These are phyloP conservation scores for Pelargonium cotyledonis DNA, from an alignment of 441 rosid genomes.

Conservation along the genomic window DNA sequence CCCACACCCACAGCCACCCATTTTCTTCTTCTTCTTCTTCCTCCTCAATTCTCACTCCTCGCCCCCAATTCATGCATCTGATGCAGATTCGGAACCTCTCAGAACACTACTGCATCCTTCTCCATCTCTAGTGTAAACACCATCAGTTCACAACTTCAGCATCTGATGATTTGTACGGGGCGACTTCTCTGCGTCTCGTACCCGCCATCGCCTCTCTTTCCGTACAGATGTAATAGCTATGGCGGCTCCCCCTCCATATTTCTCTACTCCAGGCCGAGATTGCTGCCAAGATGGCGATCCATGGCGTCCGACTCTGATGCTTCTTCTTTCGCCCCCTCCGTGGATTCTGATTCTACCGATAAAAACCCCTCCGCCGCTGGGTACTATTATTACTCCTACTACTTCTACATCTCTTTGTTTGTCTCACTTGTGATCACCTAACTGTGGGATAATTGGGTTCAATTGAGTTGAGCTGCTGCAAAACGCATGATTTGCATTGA, in stretches of 20 bases:
- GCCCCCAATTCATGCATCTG: no score
- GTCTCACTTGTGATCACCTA: neutral
- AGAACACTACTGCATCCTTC: no score
- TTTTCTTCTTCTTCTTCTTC: no score
- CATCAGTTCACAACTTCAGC: no score
- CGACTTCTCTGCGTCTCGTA: constrained; percentile 50
- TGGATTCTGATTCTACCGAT: constrained; percentile 55
- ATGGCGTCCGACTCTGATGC: constrained; percentile 52
- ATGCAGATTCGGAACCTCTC: no score
- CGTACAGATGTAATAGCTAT: constrained; percentile 4
- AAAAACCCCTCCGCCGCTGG: constrained; percentile 27
- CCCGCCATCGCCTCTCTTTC: constrained; percentile 29
- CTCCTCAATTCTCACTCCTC: no score
- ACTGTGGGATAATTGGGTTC: neutral
- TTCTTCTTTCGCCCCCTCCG: constrained; percentile 15
- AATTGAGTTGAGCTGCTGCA: neutral
- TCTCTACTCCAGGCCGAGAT: constrained; percentile 19
- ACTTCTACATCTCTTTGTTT: neutral
- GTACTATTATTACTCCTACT: constrained; percentile 17
- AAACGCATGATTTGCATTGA: neutral
- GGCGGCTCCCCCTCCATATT: constrained; percentile 18
- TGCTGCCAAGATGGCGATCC: constrained; percentile 42
- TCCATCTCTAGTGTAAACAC: no score
- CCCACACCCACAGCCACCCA: no score
- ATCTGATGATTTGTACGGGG: constrained; percentile 43